A percentile compares a stretch with the other conserved stretches of the same genome.
Evolutionary conservation across 495 filamentous ascomycete genomes (phyloP).

Genomic region (Penicillium argentinense): DNA sequence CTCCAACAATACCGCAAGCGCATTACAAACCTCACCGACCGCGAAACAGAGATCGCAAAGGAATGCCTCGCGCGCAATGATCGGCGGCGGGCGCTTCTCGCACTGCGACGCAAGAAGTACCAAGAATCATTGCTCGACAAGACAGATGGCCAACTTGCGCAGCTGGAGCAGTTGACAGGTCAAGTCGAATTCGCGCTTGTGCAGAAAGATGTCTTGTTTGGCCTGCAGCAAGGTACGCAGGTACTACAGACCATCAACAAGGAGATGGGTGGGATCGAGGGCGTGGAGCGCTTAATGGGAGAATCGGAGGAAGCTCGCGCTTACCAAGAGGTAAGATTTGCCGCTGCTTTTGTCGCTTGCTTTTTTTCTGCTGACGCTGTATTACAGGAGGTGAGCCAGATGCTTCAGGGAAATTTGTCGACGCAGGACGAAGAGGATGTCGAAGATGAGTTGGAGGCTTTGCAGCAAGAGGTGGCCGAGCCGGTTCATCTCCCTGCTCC

Average conservation of each 20-base stretch:
- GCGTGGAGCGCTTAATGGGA: conserved; percentile 90
- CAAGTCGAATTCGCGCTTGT: conserved; percentile 92
- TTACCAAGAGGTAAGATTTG: conserved; percentile 82
- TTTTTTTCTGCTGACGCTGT: conserved; percentile 12
- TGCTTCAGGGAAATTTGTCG: conserved; percentile 81
- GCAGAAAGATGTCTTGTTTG: conserved; percentile 92
- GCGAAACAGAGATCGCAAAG: conserved; percentile 80
- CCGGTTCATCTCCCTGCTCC: conserved; percentile 56
- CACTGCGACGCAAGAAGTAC: conserved; percentile 93
- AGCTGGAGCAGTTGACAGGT: conserved; percentile 78
- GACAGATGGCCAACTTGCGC: conserved; percentile 86
- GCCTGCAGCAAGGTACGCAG: conserved; percentile 85
- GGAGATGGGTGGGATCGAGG: conserved; percentile 94
- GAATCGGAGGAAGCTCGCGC: conserved; percentile 84
- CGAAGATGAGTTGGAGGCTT: conserved; percentile 84
- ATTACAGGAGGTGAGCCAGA: conserved; percentile 78
- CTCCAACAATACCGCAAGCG: conserved; percentile 91
- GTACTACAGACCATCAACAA: conserved; percentile 87
- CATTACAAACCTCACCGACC: conserved; percentile 77
- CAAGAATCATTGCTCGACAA: conserved; percentile 87
- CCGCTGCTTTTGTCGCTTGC: too few relatives aligned
- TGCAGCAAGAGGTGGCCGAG: conserved; percentile 66
- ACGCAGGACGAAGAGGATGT: conserved; percentile 97
- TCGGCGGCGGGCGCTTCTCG: conserved; percentile 78
- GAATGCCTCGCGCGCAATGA: conserved; percentile 75